Evolutionary conservation across 768 basidiomycete species (phyloP).

Genomic region (Rhizopogon sp.): DNA sequence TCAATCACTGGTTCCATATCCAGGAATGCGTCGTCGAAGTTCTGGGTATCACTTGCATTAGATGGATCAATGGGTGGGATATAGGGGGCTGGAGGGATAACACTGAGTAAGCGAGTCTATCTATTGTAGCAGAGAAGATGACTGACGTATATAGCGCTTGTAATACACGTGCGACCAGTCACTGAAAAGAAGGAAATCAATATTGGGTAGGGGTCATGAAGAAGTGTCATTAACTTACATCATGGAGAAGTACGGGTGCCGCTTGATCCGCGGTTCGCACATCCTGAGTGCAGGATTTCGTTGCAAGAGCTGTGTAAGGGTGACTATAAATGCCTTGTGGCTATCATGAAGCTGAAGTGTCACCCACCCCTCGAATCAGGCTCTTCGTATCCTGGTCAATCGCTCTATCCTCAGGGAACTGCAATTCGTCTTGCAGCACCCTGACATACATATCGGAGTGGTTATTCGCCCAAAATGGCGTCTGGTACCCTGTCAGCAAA

Average conservation of each 20-base stretch:
- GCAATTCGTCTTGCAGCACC: constrained; percentile 84
- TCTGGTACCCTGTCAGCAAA: constrained; percentile 40
- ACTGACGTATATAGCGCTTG: constrained; percentile 88
- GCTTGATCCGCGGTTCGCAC: constrained; percentile 90
- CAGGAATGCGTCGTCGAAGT: constrained; percentile 96
- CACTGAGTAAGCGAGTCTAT: constrained; percentile 8
- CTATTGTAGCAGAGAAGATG: constrained; percentile 7
- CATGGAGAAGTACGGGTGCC: constrained; percentile 92
- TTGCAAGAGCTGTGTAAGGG: constrained; percentile 68
- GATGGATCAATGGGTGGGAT: constrained; percentile 87
- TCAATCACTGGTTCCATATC: constrained; percentile 93
- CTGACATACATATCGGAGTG: constrained; percentile 94
- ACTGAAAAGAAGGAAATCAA: constrained; percentile 35
- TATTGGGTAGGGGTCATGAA: constrained; percentile 6
- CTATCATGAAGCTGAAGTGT: background rate
- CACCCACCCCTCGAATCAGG: constrained; percentile 85
- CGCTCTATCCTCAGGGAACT: constrained; percentile 86
- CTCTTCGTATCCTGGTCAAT: constrained; percentile 95
- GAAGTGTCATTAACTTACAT: constrained; percentile 49
- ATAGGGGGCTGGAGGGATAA: constrained; percentile 64
- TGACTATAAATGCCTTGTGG: constrained; percentile 6
- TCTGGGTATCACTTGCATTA: constrained; percentile 93
- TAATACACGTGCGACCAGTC: constrained; percentile 94
- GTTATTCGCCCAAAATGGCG: constrained; percentile 90
- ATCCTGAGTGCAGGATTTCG: constrained; percentile 88